Evolutionary conservation across 257 asterid species (phyloP), one percentile per base, ranked within the genome.

Genomic region (Paraleonurus japonicus): DNA sequence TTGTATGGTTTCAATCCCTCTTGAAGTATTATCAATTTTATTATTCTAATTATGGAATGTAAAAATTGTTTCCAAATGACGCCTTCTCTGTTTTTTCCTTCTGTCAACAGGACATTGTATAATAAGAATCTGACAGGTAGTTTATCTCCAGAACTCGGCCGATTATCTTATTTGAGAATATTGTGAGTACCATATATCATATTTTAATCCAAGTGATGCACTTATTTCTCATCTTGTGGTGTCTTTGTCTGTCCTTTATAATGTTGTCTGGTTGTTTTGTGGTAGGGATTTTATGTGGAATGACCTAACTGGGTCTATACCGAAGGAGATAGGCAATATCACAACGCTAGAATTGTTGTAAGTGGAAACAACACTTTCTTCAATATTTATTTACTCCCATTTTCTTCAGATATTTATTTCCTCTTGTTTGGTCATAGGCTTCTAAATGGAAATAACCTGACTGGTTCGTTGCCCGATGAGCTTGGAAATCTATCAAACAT

Each of bases 271-370:
- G 69, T 74, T 65, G 24, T 73, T 47, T 45, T 69, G 68, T 62
- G 50, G 66, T 75, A 95, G 98, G 89, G 98, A 92, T 80, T 75
- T 95, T 64, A 95, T 95, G 99, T 92, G 98, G 99, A 95, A 95
- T 87, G 78, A 64, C 68, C 80, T 95, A 67, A 81, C 81, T 22
- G 98, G 98, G 57, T 82, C 64, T 59, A 92, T 95, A 81, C 99
- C 99, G 35, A 88, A 81, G 88, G 98, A 95, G 87, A 95, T 95
- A 35, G 97, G 99, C 81, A 87, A 76, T 74, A 84, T 95, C 39
- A 37, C 82, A 33, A 65, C 97, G 5, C 75, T 95, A 61, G 71
- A 87, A 75, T 76, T 95, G 43, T 71, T 95, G 99, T 95, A 82
- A 95, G 96, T 88, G 54, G 80, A 57, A 68, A 5, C 65, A 39